These are phyloP conservation scores for Bipolaris oryzae DNA, from an alignment of 2,329 filamentous ascomycete genomes.

Conservation along the genomic window DNA sequence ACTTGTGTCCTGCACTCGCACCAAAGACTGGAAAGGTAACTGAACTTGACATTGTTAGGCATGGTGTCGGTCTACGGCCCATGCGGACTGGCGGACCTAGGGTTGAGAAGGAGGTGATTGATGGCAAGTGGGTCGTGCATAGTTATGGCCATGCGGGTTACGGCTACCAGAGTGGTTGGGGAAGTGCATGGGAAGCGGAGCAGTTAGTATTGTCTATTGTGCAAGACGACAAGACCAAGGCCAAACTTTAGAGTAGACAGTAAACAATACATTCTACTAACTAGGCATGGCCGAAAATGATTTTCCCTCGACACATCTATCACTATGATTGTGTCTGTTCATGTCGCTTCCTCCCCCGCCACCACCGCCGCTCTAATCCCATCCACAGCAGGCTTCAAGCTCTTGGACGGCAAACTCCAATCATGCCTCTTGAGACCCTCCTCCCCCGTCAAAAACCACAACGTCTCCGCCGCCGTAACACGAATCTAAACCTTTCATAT, in stretches of 20 bases:
- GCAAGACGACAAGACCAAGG: conserved; percentile 13
- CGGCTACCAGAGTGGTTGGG: conserved; percentile 66
- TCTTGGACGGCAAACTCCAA: conserved; percentile 41
- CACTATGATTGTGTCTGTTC: too few species aligned
- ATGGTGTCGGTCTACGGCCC: conserved; percentile 82
- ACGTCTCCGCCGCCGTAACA: conserved; percentile 49
- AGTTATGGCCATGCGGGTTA: conserved; percentile 81
- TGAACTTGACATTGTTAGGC: conserved; percentile 75
- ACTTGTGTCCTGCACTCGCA: conserved; percentile 68
- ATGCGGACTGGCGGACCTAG: conserved; percentile 74
- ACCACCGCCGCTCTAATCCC: conserved; percentile 22
- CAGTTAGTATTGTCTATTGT: conserved; percentile 44
- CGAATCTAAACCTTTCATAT: conserved; percentile 31
- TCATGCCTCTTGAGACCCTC: conserved; percentile 39
- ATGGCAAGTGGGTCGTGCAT: conserved; percentile 72
- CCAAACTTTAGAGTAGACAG: conserved; percentile 10
- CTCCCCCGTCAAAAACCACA: conserved; percentile 48
- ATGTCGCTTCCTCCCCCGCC: neutral
- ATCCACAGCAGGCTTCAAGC: conserved; percentile 39
- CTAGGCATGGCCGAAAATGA: too few species aligned
- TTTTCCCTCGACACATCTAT: neutral
- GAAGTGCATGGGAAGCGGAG: conserved; percentile 51
- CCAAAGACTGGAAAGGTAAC: conserved; percentile 66
- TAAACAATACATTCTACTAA: too few species aligned
- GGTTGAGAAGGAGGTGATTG: conserved; percentile 72